Percentiles rank a stretch among this genome's conserved stretches.
Conservation (phyloP, 805 yeast species). For the Schwanniomyces polymorphus region DNA sequence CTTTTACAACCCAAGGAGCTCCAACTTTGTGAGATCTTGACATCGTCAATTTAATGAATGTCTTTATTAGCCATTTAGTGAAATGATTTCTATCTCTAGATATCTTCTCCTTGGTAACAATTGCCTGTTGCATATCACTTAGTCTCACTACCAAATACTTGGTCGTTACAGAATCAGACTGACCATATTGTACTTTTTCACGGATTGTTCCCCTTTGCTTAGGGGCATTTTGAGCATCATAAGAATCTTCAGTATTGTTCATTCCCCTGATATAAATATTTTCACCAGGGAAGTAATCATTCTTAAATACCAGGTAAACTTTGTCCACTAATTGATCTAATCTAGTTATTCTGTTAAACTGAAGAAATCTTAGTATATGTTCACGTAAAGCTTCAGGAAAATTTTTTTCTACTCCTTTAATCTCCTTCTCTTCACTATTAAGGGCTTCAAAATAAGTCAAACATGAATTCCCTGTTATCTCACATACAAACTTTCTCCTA, state of each 20-base stretch:
- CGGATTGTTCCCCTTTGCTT: slow-evolving; percentile 63
- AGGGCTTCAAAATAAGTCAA: slow-evolving; percentile 88
- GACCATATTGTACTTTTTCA: slow-evolving; percentile 78
- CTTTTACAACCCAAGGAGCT: slow-evolving; percentile 94
- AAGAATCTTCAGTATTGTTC: slow-evolving; percentile 13
- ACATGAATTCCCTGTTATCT: slow-evolving; percentile 91
- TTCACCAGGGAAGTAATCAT: slow-evolving; percentile 92
- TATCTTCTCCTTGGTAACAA: slow-evolving; percentile 72
- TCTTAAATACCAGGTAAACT: slow-evolving; percentile 73
- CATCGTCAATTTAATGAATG: slow-evolving; percentile 80
- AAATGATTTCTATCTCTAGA: slow-evolving; percentile 82
- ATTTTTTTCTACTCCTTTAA: slow-evolving; percentile 65
- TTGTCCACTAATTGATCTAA: slow-evolving; percentile 87
- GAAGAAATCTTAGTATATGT: slow-evolving; percentile 84
- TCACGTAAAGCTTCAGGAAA: slow-evolving; percentile 92
- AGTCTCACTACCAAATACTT: slow-evolving; percentile 71
- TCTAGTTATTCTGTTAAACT: slow-evolving; percentile 77
- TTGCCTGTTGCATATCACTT: slow-evolving; percentile 54
- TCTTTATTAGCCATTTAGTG: slow-evolving; percentile 86
- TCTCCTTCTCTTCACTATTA: slow-evolving; percentile 61
- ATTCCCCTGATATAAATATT: slow-evolving; percentile 57
- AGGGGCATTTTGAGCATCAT: slow-evolving; percentile 11
- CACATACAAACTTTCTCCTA: slow-evolving; percentile 85
- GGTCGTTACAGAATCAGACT: slow-evolving; percentile 36
- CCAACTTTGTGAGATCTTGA: slow-evolving; percentile 81